Evolutionary conservation across 495 filamentous ascomycete species (phyloP).

Genomic region (Penicillium daleae): DNA sequence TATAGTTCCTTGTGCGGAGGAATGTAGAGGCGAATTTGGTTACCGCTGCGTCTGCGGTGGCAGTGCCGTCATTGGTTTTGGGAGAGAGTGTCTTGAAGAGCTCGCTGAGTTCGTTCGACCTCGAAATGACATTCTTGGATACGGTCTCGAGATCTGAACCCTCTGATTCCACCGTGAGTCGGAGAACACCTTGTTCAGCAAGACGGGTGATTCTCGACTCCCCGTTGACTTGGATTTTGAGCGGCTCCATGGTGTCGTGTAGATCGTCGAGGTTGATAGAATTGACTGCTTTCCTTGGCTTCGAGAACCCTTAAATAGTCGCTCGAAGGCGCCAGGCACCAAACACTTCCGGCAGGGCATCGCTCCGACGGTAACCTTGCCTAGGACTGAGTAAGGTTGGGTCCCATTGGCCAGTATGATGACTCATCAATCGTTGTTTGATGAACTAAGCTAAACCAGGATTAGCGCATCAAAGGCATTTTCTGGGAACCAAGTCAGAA

Average conservation of each 20-base stretch:
- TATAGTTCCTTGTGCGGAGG: constrained; percentile 18
- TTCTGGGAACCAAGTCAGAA: too few relatives aligned
- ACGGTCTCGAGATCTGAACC: constrained; percentile 19
- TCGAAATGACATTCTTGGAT: constrained; percentile 21
- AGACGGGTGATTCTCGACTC: constrained; percentile 19
- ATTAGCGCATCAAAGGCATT: too few relatives aligned
- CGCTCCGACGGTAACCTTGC: background rate
- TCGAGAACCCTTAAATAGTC: background rate
- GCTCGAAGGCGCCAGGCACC: background rate
- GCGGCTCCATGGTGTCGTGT: constrained; percentile 22
- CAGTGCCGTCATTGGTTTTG: background rate
- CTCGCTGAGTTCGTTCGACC: constrained; percentile 17
- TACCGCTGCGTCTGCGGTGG: constrained; percentile 21
- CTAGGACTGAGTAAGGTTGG: too few relatives aligned
- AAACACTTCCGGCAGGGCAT: background rate
- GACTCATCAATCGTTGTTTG: too few relatives aligned
- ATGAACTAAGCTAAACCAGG: too few relatives aligned
- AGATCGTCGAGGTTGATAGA: background rate
- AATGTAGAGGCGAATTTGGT: constrained; percentile 20
- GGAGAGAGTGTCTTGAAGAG: constrained; percentile 17
- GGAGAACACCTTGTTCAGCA: constrained; percentile 25
- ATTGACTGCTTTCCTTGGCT: background rate
- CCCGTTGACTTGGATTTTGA: constrained; percentile 26
- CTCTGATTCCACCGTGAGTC: constrained; percentile 17
- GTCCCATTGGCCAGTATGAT: too few relatives aligned